Evolutionary conservation across 179 eudicot species (phyloP).

Genomic region (Kewa caespitosa): DNA sequence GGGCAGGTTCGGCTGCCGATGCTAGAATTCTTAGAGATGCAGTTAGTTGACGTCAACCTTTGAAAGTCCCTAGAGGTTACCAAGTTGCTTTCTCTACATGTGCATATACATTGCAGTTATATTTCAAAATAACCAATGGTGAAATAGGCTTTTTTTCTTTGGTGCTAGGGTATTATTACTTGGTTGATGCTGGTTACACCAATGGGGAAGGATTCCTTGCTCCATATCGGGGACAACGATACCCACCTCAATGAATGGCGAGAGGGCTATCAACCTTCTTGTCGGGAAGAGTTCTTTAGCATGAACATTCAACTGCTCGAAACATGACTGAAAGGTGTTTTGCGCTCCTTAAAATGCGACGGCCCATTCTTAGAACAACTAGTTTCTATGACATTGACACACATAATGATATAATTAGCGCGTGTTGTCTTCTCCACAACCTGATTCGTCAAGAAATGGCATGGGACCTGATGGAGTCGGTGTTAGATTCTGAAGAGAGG

Average conservation of each 20-base stretch:
- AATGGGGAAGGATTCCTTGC: conserved; percentile 24
- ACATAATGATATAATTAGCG: conserved; percentile 2
- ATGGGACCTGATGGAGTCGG: too few species aligned
- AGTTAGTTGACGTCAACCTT: conserved; percentile 8
- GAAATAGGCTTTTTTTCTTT: neutral
- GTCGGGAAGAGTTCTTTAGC: too few species aligned
- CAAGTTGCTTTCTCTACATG: neutral
- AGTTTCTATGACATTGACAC: conserved; percentile 1
- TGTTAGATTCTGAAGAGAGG: too few species aligned
- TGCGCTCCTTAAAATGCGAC: too few species aligned
- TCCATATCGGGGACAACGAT: conserved; percentile 21
- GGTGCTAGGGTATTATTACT: conserved; percentile 11
- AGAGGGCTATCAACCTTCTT: conserved; percentile 10
- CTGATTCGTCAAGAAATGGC: conserved; percentile 19
- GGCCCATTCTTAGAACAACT: conserved; percentile 12
- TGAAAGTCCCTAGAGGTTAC: conserved; percentile 18
- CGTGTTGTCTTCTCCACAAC: conserved; percentile 11
- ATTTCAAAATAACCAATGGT: too few species aligned
- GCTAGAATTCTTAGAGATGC: conserved; percentile 17
- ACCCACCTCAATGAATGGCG: conserved; percentile 26
- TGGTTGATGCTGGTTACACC: conserved; percentile 20
- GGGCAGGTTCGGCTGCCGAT: conserved; percentile 17
- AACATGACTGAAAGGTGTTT: too few species aligned
- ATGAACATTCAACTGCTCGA: too few species aligned
- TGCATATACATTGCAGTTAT: neutral